Conservation (phyloP, 495 filamentous ascomycete species). For the Aspergillus avenaceus region DNA sequence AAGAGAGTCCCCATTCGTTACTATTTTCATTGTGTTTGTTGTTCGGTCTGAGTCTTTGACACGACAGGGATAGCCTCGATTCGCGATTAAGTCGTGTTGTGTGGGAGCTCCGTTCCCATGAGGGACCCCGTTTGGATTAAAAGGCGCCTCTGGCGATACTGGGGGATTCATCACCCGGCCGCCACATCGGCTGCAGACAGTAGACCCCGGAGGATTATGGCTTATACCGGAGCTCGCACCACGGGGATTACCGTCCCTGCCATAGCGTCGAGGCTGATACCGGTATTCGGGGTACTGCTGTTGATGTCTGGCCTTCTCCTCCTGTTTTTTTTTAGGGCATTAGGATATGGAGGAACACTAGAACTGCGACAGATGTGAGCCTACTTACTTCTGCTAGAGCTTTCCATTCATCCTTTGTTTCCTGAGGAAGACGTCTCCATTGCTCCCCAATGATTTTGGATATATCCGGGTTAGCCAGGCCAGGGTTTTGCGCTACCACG, state of each 20-base stretch:
- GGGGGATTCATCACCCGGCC: constrained; percentile 46
- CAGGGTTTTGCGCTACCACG: constrained; percentile 77
- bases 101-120: constrained; percentile 14
- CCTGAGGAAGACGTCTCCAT: constrained; percentile 72
- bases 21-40: constrained; percentile 22
- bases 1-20: constrained; percentile 16
- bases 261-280: constrained; percentile 83
- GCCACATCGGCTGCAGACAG: constrained; percentile 40
- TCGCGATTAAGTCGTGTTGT: constrained; percentile 14
- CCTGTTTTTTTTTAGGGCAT: constrained; percentile 48
- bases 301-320: constrained; percentile 88
- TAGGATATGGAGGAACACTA: constrained; percentile 1
- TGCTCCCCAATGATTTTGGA: constrained; percentile 96
- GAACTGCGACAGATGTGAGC: background rate
- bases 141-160: constrained; percentile 36
- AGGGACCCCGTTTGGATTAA: constrained; percentile 22
- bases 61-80: constrained; percentile 20
- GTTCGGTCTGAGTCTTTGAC: constrained; percentile 16
- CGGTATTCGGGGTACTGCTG: constrained; percentile 89
- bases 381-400: constrained; percentile 69
- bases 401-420: constrained; percentile 87
- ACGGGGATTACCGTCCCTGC: constrained; percentile 43
- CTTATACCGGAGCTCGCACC: constrained; percentile 30
- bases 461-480: constrained; percentile 92
- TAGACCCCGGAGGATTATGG: constrained; percentile 36